phyloP scores from a whole-genome alignment of 2,329 filamentous ascomycete species.

The Apiospora arundinis region DNA sequence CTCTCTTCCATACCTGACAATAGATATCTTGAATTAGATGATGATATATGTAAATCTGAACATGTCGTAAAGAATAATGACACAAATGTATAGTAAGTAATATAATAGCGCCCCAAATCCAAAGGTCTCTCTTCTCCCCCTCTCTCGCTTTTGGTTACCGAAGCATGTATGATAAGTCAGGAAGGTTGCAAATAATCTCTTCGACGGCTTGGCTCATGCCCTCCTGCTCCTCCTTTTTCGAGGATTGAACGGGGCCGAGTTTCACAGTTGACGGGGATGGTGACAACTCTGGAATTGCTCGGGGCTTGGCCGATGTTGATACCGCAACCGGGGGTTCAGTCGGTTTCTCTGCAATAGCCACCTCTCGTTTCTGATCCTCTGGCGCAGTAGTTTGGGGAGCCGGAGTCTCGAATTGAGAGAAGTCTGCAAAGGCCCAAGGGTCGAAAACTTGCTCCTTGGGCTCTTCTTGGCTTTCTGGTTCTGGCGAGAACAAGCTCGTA shows the following conservation, averaged over 20 bases:
- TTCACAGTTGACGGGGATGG: conserved; percentile 22
- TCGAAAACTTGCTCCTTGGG: conserved; percentile 22
- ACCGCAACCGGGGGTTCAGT: conserved; percentile 13
- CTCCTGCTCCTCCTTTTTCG: conserved; percentile 32
- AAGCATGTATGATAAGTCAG: conserved; percentile 55
- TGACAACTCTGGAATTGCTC: not conserved
- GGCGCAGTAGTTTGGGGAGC: not conserved
- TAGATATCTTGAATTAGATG: not conserved
- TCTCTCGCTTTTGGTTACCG: conserved; percentile 33
- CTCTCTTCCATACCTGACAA: not conserved
- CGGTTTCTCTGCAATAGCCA: not conserved
- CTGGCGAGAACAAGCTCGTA: not conserved
- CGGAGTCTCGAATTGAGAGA: conserved; percentile 33
- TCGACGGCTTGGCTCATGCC: conserved; percentile 42
- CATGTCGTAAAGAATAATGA: not conserved
- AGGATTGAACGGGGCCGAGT: conserved; percentile 28
- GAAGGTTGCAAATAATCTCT: conserved; percentile 45
- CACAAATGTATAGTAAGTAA: not conserved
- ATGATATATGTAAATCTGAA: conserved; percentile 5
- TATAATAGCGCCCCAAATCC: not conserved
- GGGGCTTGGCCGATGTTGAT: not conserved
- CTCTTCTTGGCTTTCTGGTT: not conserved
- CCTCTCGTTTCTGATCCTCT: not conserved
- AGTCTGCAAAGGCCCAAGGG: conserved; percentile 32
- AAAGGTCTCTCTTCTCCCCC: not conserved